Percentiles rank a stretch among this genome's conserved stretches.
Conservation (phyloP, 2,329 filamentous ascomycete genomes). For the Canariomyces notabilis region DNA sequence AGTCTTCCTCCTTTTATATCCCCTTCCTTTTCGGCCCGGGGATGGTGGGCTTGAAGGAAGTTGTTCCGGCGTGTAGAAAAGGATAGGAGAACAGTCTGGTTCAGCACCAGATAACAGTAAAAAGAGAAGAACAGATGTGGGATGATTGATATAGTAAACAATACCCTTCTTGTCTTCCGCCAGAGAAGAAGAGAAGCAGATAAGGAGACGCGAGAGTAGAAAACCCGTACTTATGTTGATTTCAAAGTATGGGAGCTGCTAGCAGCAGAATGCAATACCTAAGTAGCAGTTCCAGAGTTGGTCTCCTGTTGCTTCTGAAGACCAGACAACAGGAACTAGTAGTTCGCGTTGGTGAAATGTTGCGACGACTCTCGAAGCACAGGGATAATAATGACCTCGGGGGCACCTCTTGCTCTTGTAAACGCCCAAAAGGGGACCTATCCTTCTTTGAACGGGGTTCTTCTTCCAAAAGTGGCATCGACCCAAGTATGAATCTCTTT, state of each 20-base stretch:
- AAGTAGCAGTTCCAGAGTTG: slow-evolving; percentile 7
- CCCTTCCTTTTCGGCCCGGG: no score
- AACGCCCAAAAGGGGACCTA: neutral
- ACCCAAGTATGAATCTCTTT: slow-evolving; percentile 5
- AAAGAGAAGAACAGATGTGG: neutral
- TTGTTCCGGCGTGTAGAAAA: neutral
- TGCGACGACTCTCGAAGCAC: slow-evolving; percentile 4
- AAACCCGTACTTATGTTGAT: slow-evolving; percentile 6
- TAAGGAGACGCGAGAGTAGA: neutral
- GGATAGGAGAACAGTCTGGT: neutral
- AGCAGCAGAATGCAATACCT: slow-evolving; percentile 13
- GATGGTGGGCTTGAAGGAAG: no score
- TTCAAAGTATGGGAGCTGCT: slow-evolving; percentile 4
- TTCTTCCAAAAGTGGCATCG: slow-evolving; percentile 9
- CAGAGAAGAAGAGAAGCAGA: neutral
- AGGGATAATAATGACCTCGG: neutral
- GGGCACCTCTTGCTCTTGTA: slow-evolving; percentile 11
- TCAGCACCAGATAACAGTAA: neutral
- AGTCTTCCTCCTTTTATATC: no score
- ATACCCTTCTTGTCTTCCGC: neutral
- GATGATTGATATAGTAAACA: neutral
- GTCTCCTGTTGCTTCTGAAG: slow-evolving; percentile 9
- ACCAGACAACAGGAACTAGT: slow-evolving; percentile 5
- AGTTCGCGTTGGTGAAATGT: slow-evolving; percentile 5
- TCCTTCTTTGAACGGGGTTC: slow-evolving; percentile 10